Evolutionary conservation across 495 filamentous ascomycete species (phyloP).

Genomic region (Daldinia grandis): DNA sequence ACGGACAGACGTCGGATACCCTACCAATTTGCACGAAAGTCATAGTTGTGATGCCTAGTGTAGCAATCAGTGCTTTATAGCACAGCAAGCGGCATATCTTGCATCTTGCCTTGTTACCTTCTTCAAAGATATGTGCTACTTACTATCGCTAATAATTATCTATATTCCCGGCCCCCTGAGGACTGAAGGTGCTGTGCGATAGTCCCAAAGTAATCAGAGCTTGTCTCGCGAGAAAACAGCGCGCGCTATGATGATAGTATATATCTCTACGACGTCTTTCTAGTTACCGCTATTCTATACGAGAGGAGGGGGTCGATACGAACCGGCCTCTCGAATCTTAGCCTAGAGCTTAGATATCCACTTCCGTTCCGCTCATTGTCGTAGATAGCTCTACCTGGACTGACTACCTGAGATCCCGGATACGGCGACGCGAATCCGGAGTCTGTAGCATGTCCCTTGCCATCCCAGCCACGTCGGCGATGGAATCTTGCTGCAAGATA

Average conservation of each 20-base stretch:
- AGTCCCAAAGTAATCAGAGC: not conserved
- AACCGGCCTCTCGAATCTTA: not conserved
- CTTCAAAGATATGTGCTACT: not conserved
- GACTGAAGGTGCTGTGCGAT: not conserved
- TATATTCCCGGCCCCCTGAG: not conserved
- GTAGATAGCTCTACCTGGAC: not conserved
- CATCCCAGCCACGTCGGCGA: too few relatives aligned
- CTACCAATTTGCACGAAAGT: conserved; percentile 19
- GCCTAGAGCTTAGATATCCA: not conserved
- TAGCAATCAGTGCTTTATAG: not conserved
- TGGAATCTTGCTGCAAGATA: too few relatives aligned
- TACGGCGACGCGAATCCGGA: not conserved
- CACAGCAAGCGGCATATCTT: not conserved
- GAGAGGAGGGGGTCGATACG: not conserved
- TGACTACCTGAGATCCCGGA: not conserved
- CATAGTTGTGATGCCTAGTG: conserved; percentile 5
- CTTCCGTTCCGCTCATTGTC: not conserved
- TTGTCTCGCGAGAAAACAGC: not conserved
- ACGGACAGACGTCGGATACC: conserved; percentile 34
- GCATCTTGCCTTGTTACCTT: not conserved
- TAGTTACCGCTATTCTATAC: not conserved
- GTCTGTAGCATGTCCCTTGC: not conserved
- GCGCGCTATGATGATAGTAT: not conserved
- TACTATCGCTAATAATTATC: not conserved
- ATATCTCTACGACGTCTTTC: not conserved